Evolutionary conservation across 2,329 filamentous ascomycete genomes (phyloP).

Genomic region (Claviceps monticola): DNA sequence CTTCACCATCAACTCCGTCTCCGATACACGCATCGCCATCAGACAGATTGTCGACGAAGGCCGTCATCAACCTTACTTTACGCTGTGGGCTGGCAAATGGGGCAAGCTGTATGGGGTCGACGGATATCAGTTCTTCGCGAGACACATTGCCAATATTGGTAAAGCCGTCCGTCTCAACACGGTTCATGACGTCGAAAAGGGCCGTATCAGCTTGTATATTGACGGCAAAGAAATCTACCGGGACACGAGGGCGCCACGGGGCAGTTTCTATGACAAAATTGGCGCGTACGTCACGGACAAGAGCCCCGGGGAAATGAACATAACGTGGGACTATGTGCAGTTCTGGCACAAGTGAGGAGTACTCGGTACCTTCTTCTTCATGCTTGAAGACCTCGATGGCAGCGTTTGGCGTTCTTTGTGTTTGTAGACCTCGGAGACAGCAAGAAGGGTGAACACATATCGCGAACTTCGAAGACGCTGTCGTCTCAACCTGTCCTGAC

Average conservation of each 20-base stretch:
- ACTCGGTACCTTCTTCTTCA: neutral
- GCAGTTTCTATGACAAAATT: constrained; percentile 14
- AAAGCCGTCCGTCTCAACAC: constrained; percentile 12
- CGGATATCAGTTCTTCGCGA: constrained; percentile 10
- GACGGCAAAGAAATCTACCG: constrained; percentile 11
- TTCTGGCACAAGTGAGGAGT: constrained; percentile 8
- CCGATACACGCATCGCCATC: constrained; percentile 11
- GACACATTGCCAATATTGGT: constrained; percentile 9
- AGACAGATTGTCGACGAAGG: constrained; percentile 14
- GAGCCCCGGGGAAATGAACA: constrained; percentile 9
- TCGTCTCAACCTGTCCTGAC: too few relatives aligned
- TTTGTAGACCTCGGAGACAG: neutral
- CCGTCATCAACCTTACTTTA: constrained; percentile 9
- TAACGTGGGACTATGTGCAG: constrained; percentile 11
- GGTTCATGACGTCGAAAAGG: constrained; percentile 10
- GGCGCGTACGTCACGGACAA: constrained; percentile 13
- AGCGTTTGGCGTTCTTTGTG: neutral
- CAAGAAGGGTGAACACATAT: too few relatives aligned
- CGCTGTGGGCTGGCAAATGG: constrained; percentile 9
- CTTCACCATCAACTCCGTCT: constrained; percentile 13
- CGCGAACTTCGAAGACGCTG: too few relatives aligned
- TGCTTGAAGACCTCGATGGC: neutral
- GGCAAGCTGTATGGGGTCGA: constrained; percentile 12
- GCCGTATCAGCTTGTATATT: constrained; percentile 12
- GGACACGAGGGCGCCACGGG: constrained; percentile 10